Conservation (phyloP, 805 yeast genomes). For the Candida xyloterini region DNA sequence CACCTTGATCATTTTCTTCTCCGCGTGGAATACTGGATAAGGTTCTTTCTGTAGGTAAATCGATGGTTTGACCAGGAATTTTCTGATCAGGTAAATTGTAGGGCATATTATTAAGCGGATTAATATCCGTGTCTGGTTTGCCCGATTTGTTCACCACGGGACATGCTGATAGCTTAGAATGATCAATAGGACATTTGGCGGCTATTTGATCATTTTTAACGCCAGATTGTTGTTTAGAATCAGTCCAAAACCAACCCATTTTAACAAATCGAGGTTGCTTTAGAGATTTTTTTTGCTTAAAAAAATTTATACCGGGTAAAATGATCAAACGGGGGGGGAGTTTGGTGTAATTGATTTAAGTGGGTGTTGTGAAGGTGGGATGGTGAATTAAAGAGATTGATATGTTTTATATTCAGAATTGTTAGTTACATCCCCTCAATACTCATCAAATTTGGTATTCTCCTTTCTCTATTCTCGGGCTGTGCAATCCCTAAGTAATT, state of each 20-base stretch:
- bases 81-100: conserved; percentile 57
- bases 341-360: too few species aligned
- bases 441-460: too few species aligned
- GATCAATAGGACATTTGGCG: conserved; percentile 30
- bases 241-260: conserved; percentile 91
- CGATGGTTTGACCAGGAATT: conserved; percentile 77
- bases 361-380: too few species aligned
- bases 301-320: too few species aligned
- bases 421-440: too few species aligned
- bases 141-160: conserved; percentile 35
- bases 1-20: conserved; percentile 55
- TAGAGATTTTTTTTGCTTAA: too few species aligned
- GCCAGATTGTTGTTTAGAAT: conserved; percentile 15
- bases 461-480: too few species aligned
- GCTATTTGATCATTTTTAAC: neutral
- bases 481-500: neutral
- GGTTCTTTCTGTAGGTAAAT: conserved; percentile 80
- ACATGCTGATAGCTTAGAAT: conserved; percentile 25
- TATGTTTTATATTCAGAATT: too few species aligned
- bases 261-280: neutral
- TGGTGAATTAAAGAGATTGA: too few species aligned
- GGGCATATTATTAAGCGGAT: conserved; percentile 92
- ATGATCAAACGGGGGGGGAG: too few species aligned
- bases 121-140: conserved; percentile 39
- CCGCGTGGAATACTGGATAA: conserved; percentile 88